Evolutionary conservation across 305 asterid genomes (phyloP).

Genomic region (Caryopteris hybrid): DNA sequence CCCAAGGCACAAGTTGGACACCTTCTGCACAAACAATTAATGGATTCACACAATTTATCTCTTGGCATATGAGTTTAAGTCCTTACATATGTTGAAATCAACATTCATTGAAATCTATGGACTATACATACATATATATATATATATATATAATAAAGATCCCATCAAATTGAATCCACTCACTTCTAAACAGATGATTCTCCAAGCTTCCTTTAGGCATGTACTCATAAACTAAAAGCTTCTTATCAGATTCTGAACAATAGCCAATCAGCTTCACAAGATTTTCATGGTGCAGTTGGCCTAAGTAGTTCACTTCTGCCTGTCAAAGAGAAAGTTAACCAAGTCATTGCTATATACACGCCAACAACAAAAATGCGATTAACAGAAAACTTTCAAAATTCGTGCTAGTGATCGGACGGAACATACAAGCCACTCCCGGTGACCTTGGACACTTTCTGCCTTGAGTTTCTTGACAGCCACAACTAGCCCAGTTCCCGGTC

Average conservation of each 20-base stretch:
- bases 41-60: no score
- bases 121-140: no score
- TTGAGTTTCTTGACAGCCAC: constrained; percentile 80
- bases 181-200: constrained; percentile 73
- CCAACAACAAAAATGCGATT: no score
- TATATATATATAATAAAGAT: not conserved
- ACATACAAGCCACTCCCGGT: constrained; percentile 87
- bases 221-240: constrained; percentile 71
- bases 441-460: constrained; percentile 73
- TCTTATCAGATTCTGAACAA: constrained; percentile 55
- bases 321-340: constrained; percentile 12
- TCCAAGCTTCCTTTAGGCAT: constrained; percentile 85
- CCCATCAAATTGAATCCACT: constrained; percentile 14
- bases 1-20: constrained; percentile 71
- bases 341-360: not conserved
- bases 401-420: not conserved
- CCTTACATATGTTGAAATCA: no score
- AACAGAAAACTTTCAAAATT: not conserved
- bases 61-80: no score
- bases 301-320: constrained; percentile 72
- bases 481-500: constrained; percentile 62
- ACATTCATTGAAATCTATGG: no score
- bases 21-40: constrained; percentile 47
- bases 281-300: constrained; percentile 60
- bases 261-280: constrained; percentile 74